Evolutionary conservation across 1,284 basidiomycete species (phyloP).

Genomic region (Rhodotorula sp.): DNA sequence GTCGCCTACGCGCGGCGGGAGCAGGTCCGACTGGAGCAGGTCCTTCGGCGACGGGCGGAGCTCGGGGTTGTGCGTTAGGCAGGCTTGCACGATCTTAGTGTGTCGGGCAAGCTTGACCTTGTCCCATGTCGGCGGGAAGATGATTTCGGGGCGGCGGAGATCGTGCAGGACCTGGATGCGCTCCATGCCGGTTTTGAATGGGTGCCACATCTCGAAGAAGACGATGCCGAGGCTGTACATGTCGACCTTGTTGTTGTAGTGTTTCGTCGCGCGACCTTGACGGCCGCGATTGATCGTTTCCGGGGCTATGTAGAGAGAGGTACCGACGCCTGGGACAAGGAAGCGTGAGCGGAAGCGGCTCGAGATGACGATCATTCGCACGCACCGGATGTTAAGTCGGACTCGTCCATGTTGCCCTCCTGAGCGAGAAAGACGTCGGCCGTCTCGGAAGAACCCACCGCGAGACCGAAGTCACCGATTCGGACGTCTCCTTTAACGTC

Average conservation of each 20-base stretch:
- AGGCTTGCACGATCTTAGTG: slow-evolving; percentile 43
- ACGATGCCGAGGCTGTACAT: slow-evolving; percentile 41
- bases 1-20: slow-evolving; percentile 44
- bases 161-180: slow-evolving; percentile 42
- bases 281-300: slow-evolving; percentile 37
- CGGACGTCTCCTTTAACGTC: slow-evolving; percentile 43
- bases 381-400: slow-evolving; percentile 44
- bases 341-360: neutral
- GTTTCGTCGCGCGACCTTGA: slow-evolving; percentile 15
- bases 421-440: slow-evolving; percentile 31
- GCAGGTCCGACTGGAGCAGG: slow-evolving; percentile 41
- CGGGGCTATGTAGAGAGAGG: slow-evolving; percentile 44
- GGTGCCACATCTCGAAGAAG: slow-evolving; percentile 41
- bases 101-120: slow-evolving; percentile 33
- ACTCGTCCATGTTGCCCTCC: slow-evolving; percentile 37
- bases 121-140: slow-evolving; percentile 43
- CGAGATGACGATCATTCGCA: neutral
- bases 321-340: slow-evolving; percentile 38
- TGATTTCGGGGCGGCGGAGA: slow-evolving; percentile 39
- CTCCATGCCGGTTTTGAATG: slow-evolving; percentile 45
- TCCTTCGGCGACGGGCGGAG: slow-evolving; percentile 43
- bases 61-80: slow-evolving; percentile 42
- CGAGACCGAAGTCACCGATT: slow-evolving; percentile 46
- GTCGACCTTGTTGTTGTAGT: slow-evolving; percentile 42
- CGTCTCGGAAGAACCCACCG: slow-evolving; percentile 37